A percentile compares a stretch with the other conserved stretches of the same genome.
phyloP scores from a whole-genome alignment of 2,329 filamentous ascomycete species.

The Ceratocystis huliohia region DNA sequence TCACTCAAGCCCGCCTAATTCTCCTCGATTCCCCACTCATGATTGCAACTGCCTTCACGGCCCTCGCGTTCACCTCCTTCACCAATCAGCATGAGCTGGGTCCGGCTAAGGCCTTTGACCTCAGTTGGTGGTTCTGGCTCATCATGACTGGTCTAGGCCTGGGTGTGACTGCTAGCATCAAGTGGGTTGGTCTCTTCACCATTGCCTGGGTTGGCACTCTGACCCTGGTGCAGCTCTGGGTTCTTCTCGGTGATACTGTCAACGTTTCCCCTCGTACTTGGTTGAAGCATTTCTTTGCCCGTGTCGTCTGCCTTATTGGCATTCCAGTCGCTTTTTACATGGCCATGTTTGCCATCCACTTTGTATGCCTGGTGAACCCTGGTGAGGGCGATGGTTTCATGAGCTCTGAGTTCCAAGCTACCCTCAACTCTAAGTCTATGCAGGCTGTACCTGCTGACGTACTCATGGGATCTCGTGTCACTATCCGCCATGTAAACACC shows the following conservation, averaged over 20 bases:
- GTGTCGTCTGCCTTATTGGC: constrained; percentile 79
- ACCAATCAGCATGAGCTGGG: constrained; percentile 95
- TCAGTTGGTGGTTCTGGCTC: constrained; percentile 98
- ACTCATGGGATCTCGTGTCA: constrained; percentile 73
- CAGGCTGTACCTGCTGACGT: constrained; percentile 88
- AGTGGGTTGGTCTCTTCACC: constrained; percentile 98
- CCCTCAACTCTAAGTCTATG: constrained; percentile 93
- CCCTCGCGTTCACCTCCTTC: constrained; percentile 80
- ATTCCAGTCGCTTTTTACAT: constrained; percentile 87
- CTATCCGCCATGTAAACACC: constrained; percentile 86
- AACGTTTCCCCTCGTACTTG: constrained; percentile 75
- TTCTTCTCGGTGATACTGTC: constrained; percentile 77
- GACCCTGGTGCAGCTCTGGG: constrained; percentile 87
- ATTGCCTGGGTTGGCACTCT: constrained; percentile 94
- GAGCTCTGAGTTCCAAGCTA: constrained; percentile 98
- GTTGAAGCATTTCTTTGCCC: constrained; percentile 87
- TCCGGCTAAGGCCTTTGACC: constrained; percentile 71
- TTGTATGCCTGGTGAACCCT: constrained; percentile 81
- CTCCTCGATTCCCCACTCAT: constrained; percentile 91
- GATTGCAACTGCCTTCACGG: constrained; percentile 84
- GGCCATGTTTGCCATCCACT: constrained; percentile 95
- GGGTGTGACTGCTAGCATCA: constrained; percentile 85
- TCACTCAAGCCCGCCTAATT: constrained; percentile 90
- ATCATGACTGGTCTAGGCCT: constrained; percentile 72
- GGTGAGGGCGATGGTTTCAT: constrained; percentile 98